Percentiles rank a stretch among this genome's conserved stretches.
These are phyloP conservation scores for Penicillium sp. DNA, from an alignment of 2,329 filamentous ascomycete genomes.

Conservation along the genomic window DNA sequence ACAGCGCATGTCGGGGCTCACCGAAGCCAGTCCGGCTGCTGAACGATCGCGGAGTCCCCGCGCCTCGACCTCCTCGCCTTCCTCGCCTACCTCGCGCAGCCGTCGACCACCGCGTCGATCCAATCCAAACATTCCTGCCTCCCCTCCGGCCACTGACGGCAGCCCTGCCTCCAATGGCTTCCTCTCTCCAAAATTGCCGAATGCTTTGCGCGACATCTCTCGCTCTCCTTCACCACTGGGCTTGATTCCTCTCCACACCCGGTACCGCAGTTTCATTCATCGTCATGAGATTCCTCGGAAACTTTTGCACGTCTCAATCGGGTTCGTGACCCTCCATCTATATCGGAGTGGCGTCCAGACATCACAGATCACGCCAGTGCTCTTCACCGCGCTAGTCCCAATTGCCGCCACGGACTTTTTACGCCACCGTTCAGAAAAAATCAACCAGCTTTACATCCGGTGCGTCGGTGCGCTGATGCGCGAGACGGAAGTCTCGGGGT, in stretches of 20 bases:
- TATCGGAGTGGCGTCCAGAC: slow-evolving; percentile 76
- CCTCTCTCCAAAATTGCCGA: slow-evolving; percentile 44
- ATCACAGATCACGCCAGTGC: slow-evolving; percentile 70
- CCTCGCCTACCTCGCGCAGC: slow-evolving; percentile 41
- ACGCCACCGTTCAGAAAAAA: slow-evolving; percentile 70
- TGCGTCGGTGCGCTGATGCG: slow-evolving; percentile 88
- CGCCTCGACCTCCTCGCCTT: slow-evolving; percentile 17
- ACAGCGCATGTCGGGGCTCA: slow-evolving; percentile 48
- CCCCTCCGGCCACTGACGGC: slow-evolving; percentile 35
- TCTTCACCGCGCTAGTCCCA: slow-evolving; percentile 74
- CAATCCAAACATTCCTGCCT: slow-evolving; percentile 37
- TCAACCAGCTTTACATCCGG: slow-evolving; percentile 84
- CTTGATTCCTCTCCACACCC: slow-evolving; percentile 87
- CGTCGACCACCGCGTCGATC: slow-evolving; percentile 33
- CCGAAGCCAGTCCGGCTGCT: slow-evolving; percentile 36
- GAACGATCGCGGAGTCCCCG: slow-evolving; percentile 47
- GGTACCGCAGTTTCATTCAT: slow-evolving; percentile 88
- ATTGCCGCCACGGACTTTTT: slow-evolving; percentile 76
- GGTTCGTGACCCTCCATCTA: slow-evolving; percentile 82
- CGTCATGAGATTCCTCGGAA: slow-evolving; percentile 96
- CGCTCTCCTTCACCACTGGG: slow-evolving; percentile 88
- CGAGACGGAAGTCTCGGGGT: slow-evolving; percentile 87
- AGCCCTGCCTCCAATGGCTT: slow-evolving; percentile 33
- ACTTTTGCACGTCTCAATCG: slow-evolving; percentile 87
- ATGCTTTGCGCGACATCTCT: slow-evolving; percentile 82